Percentiles rank a stretch among this genome's conserved stretches.
phyloP scores from a whole-genome alignment of 129 eudicot genomes.

The Helianthus annuus region HanXRQr2.0-SUNRISE NC_035439.2:142737389-142737888 shows the following conservation, averaged over 20 bases:
- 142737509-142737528: conserved; percentile 72
- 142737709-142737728: conserved; percentile 76
- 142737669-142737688: conserved; percentile 73
- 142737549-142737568: conserved; percentile 48
- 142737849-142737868: neutral
- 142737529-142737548: conserved; percentile 92
- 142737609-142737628: neutral
- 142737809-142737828: conserved; percentile 48
- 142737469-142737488: conserved; percentile 52
- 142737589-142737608: conserved; percentile 2
- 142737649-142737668: conserved; percentile 72
- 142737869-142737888: neutral
- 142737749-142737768: conserved; percentile 87
- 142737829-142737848: neutral
- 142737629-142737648: neutral
- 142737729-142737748: conserved; percentile 87
- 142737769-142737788: conserved; percentile 96
- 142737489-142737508: conserved; percentile 77
- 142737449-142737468: neutral
- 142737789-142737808: conserved; percentile 41
- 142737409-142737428: too few relatives aligned
- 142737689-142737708: conserved; percentile 69
- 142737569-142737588: conserved; percentile 14
- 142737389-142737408: too few relatives aligned
- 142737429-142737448: neutral